phyloP scores from a whole-genome alignment of 2,329 filamentous ascomycete genomes.

The Zymoseptoria crescenta region DNA sequence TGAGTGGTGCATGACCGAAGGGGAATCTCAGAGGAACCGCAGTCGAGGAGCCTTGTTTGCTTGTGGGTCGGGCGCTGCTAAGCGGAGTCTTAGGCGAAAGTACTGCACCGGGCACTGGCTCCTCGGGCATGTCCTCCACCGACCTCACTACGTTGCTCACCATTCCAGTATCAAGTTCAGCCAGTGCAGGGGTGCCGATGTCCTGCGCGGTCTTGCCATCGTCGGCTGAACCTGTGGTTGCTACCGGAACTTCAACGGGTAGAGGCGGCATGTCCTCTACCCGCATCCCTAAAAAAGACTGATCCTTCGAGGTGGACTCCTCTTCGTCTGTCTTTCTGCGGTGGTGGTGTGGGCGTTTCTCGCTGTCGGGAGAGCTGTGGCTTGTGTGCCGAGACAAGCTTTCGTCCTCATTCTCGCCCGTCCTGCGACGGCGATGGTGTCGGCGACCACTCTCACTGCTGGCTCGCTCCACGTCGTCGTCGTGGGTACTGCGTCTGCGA shows the following conservation, averaged over 20 bases:
- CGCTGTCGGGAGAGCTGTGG: constrained; percentile 11
- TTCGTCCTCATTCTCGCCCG: constrained; percentile 17
- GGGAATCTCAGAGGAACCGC: constrained; percentile 31
- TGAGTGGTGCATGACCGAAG: constrained; percentile 24
- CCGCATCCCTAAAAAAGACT: constrained; percentile 59
- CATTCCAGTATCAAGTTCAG: constrained; percentile 21
- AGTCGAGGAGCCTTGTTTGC: constrained; percentile 24
- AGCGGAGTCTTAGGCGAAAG: background rate
- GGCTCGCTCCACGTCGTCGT: constrained; percentile 15
- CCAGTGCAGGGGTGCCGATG: constrained; percentile 27
- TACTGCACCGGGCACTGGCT: background rate
- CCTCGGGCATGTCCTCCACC: background rate
- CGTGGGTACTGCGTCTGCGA: constrained; percentile 17
- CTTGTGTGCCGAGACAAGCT: constrained; percentile 13
- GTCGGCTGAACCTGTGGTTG: constrained; percentile 19
- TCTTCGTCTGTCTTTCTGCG: constrained; percentile 20
- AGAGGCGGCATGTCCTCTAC: constrained; percentile 51
- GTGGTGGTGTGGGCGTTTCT: constrained; percentile 13
- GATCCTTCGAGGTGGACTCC: constrained; percentile 22
- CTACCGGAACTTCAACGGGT: constrained; percentile 26
- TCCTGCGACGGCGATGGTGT: constrained; percentile 20
- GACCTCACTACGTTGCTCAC: constrained; percentile 8
- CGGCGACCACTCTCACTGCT: constrained; percentile 18
- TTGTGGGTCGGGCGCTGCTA: background rate
- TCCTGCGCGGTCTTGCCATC: constrained; percentile 22